Percentiles rank a stretch among this genome's conserved stretches.
These are phyloP conservation scores for Phytophthora hibernalis DNA, from an alignment of 352 stramenopile species.

Conservation along the genomic window DNA sequence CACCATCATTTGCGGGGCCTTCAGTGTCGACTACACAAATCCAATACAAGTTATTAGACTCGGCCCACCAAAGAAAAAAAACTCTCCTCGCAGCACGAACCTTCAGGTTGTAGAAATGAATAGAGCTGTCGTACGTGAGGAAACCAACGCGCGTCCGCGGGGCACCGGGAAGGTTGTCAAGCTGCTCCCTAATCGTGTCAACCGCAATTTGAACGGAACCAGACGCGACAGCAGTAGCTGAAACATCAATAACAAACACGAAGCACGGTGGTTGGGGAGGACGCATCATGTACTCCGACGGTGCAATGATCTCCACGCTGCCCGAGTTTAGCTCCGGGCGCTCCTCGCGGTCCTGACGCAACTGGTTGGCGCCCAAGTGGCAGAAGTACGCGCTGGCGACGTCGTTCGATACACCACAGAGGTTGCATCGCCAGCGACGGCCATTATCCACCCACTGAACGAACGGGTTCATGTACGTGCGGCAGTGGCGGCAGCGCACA, in stretches of 20 bases:
- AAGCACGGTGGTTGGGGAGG: slow-evolving; percentile 88
- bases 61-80: background rate
- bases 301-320: slow-evolving; percentile 88
- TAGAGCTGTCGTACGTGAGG: slow-evolving; percentile 85
- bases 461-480: slow-evolving; percentile 92
- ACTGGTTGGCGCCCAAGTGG: slow-evolving; percentile 95
- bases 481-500: slow-evolving; percentile 89
- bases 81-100: slow-evolving; percentile 29
- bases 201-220: slow-evolving; percentile 75
- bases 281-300: slow-evolving; percentile 92
- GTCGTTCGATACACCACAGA: slow-evolving; percentile 90
- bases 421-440: slow-evolving; percentile 87
- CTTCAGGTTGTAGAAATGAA: slow-evolving; percentile 93
- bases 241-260: slow-evolving; percentile 93
- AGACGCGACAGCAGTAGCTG: slow-evolving; percentile 71
- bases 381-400: slow-evolving; percentile 98
- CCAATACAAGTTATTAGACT: background rate
- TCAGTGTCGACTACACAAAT: slow-evolving; percentile 70
- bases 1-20: slow-evolving; percentile 91
- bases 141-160: slow-evolving; percentile 86
- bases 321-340: slow-evolving; percentile 79
- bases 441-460: slow-evolving; percentile 92
- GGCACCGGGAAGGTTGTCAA: slow-evolving; percentile 79
- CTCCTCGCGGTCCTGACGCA: slow-evolving; percentile 94
- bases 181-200: slow-evolving; percentile 82